Percentiles rank a stretch among this genome's conserved stretches.
Evolutionary conservation across 441 rosid species (phyloP).

Genomic region (Adansonia gregorii): DNA sequence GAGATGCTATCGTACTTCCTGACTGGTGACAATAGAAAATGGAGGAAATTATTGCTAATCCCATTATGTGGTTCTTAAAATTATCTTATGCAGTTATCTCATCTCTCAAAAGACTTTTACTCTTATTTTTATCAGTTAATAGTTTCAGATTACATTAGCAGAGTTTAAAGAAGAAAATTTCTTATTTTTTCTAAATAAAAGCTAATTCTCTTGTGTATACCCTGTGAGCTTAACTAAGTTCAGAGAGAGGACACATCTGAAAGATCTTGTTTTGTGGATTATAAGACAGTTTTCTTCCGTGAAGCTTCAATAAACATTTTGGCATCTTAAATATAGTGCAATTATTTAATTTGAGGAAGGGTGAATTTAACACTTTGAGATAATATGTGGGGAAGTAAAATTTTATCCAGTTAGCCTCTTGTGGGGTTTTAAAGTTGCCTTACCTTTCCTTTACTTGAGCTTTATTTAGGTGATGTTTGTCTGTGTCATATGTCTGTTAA

Average conservation of each 20-base stretch:
- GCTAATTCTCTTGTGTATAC: background rate
- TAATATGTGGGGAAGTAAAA: background rate
- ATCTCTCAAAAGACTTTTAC: background rate
- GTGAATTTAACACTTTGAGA: background rate
- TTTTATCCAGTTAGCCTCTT: background rate
- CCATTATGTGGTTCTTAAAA: background rate
- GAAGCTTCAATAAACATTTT: conserved; percentile 1
- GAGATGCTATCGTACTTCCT: background rate
- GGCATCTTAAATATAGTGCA: conserved; percentile 1
- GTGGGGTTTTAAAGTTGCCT: background rate
- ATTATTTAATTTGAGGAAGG: background rate
- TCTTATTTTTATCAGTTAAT: background rate
- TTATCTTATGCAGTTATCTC: conserved; percentile 8
- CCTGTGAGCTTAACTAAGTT: background rate
- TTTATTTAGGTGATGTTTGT: background rate
- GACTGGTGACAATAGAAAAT: conserved; percentile 1
- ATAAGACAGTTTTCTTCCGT: background rate
- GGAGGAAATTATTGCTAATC: background rate
- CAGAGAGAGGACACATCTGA: background rate
- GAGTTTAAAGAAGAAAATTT: background rate
- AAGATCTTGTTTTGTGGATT: background rate
- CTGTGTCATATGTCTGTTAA: background rate
- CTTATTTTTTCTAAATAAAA: background rate
- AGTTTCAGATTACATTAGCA: background rate
- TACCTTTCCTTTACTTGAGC: background rate